phyloP scores from a whole-genome alignment of 2,329 filamentous ascomycete genomes.

The Talaromyces sp. region DNA sequence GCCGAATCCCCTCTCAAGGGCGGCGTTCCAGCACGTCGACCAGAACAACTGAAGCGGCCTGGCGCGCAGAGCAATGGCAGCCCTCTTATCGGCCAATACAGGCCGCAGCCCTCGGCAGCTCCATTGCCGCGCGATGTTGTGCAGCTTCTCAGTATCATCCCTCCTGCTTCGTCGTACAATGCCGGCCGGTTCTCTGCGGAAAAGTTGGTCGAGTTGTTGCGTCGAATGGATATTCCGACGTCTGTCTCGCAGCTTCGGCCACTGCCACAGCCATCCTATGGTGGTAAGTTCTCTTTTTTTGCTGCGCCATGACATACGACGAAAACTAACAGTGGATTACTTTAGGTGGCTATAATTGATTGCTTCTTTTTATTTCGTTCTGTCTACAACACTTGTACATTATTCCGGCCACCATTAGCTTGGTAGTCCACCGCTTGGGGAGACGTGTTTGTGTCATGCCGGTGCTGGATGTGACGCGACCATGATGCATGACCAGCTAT shows the following conservation, averaged over 20 bases:
- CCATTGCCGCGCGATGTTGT: constrained; percentile 66
- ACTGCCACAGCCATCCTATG: constrained; percentile 28
- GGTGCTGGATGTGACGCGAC: neutral
- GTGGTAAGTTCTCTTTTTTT: constrained; percentile 21
- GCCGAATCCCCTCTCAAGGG: constrained; percentile 93
- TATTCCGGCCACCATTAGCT: neutral
- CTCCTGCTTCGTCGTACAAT: constrained; percentile 66
- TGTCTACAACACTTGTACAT: neutral
- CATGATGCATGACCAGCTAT: neutral
- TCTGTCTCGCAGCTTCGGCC: constrained; percentile 33
- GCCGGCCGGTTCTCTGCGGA: constrained; percentile 64
- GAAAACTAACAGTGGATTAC: neutral
- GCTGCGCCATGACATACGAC: neutral
- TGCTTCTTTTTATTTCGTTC: neutral
- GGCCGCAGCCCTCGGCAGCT: constrained; percentile 53
- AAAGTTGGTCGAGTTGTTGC: constrained; percentile 68
- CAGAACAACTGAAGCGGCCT: constrained; percentile 65
- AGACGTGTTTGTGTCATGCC: neutral
- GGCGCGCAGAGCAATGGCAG: constrained; percentile 24
- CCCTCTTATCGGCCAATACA: constrained; percentile 28
- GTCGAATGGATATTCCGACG: constrained; percentile 61
- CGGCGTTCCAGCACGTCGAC: constrained; percentile 68
- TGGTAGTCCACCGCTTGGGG: neutral
- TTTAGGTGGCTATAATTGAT: neutral
- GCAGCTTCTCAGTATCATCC: constrained; percentile 65